Evolutionary conservation across 2,329 filamentous ascomycete species (phyloP), one percentile per base, ranked within the genome.

Genomic region (Biscogniauxia mediterranea): DNA sequence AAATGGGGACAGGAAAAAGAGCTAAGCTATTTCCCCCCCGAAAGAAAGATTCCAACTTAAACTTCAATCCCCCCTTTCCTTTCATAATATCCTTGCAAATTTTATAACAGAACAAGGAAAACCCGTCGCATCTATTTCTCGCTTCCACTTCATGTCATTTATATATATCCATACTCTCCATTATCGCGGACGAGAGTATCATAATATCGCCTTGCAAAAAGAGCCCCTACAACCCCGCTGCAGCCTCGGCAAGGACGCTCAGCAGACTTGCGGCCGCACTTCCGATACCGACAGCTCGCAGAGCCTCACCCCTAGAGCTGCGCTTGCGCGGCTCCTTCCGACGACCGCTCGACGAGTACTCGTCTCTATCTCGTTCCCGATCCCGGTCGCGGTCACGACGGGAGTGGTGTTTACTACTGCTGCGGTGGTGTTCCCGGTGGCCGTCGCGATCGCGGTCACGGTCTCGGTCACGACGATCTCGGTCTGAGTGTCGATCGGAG

Each of bases 181-280:
- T 32, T 32, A 28, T 3, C 5, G 26, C 1, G 17, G 15, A 28
- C 5, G 23, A 23, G 23, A 23, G 23, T 5, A 23, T 23, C 23
- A 5, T 3, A 5, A 23, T 23, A 23, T 23, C 23, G 2, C 23
- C 23, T 23, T 2, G 2, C 23, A n/a, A 54, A 54, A 5, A 54
- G 5, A n/a, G 19, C 32, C 11, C 21, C 52, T 69, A 71, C 54
- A 71, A 26, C 19, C 67, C 70, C 5, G 69, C 66, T 6, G 84
- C 84, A 25, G 85, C 85, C 69, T 88, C 84, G 3, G 82, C 80
- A 32, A 88, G 73, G 1, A 87, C 84, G 58, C 81, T 82, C 53
- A 88, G 68, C 62, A 88, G 72, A 57, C 83, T 86, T 2, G 81
- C 84, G 0, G 86, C 85, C 0, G 85, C 85, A 9, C 85, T 84